A percentile compares a stretch with the other conserved stretches of the same genome.
Conservation (phyloP, 352 stramenopile species). For the Phytophthora hibernalis region DNA sequence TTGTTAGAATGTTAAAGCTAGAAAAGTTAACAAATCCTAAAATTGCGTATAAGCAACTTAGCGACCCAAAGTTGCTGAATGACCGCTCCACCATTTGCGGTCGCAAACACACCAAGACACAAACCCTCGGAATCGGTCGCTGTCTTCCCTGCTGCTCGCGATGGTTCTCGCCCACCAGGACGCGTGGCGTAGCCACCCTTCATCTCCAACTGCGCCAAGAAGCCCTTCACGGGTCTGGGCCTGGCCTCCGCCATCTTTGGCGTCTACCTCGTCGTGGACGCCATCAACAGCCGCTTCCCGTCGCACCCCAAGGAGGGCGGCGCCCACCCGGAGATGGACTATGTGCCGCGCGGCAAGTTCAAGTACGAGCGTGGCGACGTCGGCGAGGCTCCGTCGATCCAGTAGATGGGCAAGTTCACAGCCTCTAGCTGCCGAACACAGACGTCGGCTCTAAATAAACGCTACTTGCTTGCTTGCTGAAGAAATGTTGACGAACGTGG, state of each 20-base stretch:
- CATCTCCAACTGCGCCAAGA: slow-evolving; percentile 84
- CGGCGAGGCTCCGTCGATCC: slow-evolving; percentile 62
- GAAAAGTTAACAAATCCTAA: not conserved
- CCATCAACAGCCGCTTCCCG: slow-evolving; percentile 54
- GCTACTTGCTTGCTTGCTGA: slow-evolving; percentile 28
- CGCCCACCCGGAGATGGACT: slow-evolving; percentile 41
- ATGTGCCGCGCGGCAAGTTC: slow-evolving; percentile 54
- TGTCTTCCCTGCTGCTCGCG: slow-evolving; percentile 1
- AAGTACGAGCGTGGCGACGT: slow-evolving; percentile 65
- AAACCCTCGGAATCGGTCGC: slow-evolving; percentile 38
- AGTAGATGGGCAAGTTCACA: slow-evolving; percentile 24
- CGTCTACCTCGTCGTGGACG: slow-evolving; percentile 79
- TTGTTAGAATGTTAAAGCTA: too few relatives aligned
- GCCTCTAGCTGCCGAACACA: slow-evolving; percentile 1
- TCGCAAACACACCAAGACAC: slow-evolving; percentile 16
- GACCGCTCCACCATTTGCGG: slow-evolving; percentile 17
- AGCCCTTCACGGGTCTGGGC: slow-evolving; percentile 83
- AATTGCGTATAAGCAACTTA: not conserved
- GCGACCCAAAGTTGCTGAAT: not conserved
- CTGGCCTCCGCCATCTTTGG: slow-evolving; percentile 82
- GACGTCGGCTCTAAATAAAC: slow-evolving; percentile 31
- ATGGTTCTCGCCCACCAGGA: slow-evolving; percentile 91
- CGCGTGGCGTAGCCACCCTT: slow-evolving; percentile 90
- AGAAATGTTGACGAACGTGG: too few relatives aligned
- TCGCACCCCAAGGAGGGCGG: slow-evolving; percentile 39